Evolutionary conservation across 805 yeast genomes (phyloP).

Genomic region (Debaryomyces maramus): DNA sequence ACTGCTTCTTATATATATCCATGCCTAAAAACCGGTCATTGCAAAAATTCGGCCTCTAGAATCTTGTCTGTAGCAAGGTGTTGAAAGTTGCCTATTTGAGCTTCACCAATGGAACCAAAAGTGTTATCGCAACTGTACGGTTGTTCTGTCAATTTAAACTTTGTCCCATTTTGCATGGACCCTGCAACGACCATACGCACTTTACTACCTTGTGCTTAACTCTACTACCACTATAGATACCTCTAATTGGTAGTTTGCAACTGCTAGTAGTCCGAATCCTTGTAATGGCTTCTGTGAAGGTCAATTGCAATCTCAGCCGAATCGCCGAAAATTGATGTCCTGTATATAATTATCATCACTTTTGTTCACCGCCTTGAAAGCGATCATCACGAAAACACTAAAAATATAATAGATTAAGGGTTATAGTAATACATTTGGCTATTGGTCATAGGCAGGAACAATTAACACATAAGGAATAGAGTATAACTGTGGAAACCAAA

Average conservation of each 20-base stretch:
- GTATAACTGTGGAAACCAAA: too few relatives aligned
- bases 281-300: too few relatives aligned
- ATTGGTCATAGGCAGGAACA: background rate
- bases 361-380: conserved; percentile 1
- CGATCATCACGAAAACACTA: background rate
- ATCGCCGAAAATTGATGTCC: background rate
- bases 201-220: too few relatives aligned
- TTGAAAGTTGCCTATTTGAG: conserved; percentile 2
- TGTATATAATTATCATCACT: conserved; percentile 1
- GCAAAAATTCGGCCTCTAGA: background rate
- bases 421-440: too few relatives aligned
- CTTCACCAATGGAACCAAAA: background rate
- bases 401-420: too few relatives aligned
- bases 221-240: too few relatives aligned
- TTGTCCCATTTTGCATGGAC: too few relatives aligned
- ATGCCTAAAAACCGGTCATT: background rate
- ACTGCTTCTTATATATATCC: background rate
- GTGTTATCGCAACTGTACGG: background rate
- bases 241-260: too few relatives aligned
- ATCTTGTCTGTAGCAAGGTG: conserved; percentile 1
- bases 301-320: background rate
- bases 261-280: too few relatives aligned
- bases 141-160: conserved; percentile 6
- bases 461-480: background rate
- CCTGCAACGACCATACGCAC: too few relatives aligned